phyloP scores from a whole-genome alignment of 2,329 filamentous ascomycete genomes.

The Davidsoniella virescens region DNA sequence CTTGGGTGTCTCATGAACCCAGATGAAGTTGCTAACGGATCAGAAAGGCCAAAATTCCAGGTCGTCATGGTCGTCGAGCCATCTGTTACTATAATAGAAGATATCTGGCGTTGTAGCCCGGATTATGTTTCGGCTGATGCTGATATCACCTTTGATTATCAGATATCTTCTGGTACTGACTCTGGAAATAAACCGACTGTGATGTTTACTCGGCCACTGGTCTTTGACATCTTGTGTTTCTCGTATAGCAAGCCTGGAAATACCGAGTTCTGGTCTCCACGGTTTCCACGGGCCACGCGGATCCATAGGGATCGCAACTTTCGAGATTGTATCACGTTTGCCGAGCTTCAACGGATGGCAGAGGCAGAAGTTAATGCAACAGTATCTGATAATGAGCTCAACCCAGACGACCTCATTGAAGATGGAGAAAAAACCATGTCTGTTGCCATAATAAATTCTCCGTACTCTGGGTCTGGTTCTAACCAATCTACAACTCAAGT shows the following conservation, averaged over 20 bases:
- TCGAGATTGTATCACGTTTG: slow-evolving; percentile 50
- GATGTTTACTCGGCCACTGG: slow-evolving; percentile 52
- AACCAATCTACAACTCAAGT: not conserved
- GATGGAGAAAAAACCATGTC: no score
- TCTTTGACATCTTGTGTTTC: slow-evolving; percentile 68
- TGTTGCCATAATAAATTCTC: no score
- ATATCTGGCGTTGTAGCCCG: slow-evolving; percentile 32
- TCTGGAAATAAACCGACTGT: slow-evolving; percentile 27
- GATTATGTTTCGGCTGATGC: slow-evolving; percentile 23
- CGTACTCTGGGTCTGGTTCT: not conserved
- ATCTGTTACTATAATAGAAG: slow-evolving; percentile 32
- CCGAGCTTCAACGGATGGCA: slow-evolving; percentile 53
- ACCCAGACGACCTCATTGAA: no score
- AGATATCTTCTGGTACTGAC: slow-evolving; percentile 29
- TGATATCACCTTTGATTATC: slow-evolving; percentile 28
- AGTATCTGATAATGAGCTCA: slow-evolving; percentile 17
- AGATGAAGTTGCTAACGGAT: slow-evolving; percentile 34
- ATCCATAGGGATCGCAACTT: slow-evolving; percentile 61
- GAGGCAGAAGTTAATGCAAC: slow-evolving; percentile 34
- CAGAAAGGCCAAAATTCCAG: slow-evolving; percentile 42
- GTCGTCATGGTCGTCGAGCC: slow-evolving; percentile 50
- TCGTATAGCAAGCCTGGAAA: slow-evolving; percentile 60
- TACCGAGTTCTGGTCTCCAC: slow-evolving; percentile 53
- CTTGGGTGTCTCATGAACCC: slow-evolving; percentile 62
- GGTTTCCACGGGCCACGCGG: slow-evolving; percentile 63